phyloP scores from a whole-genome alignment of 768 basidiomycete genomes.

The Termitomyces sp. region DNA sequence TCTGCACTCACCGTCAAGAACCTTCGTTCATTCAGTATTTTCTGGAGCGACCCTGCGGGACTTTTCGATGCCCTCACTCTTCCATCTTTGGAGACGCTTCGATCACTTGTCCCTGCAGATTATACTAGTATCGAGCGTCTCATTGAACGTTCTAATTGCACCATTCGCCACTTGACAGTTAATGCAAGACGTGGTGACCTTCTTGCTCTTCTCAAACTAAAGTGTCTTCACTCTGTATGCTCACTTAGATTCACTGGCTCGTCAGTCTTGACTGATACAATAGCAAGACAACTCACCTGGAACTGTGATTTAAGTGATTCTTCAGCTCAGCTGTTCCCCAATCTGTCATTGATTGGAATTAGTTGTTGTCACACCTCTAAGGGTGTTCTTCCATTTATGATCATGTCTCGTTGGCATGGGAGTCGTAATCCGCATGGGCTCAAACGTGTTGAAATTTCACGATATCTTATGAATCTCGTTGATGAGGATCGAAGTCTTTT shows the following conservation, averaged over 20 bases:
- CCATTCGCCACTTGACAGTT: neutral
- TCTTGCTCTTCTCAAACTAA: neutral
- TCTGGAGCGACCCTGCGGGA: neutral
- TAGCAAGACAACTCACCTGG: neutral
- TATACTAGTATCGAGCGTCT: neutral
- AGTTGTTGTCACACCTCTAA: neutral
- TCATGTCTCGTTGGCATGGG: neutral
- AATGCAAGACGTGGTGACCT: neutral
- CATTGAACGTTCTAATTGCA: neutral
- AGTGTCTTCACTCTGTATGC: neutral
- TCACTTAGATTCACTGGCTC: neutral
- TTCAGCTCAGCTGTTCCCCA: neutral
- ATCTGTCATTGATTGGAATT: neutral
- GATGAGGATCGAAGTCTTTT: neutral
- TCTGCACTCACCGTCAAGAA: neutral
- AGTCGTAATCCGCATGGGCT: neutral
- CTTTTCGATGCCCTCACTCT: neutral
- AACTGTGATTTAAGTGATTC: neutral
- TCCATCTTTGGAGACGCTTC: neutral
- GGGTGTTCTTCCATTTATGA: neutral
- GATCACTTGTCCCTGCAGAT: neutral
- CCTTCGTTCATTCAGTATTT: neutral
- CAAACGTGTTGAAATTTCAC: neutral
- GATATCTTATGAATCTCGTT: no score
- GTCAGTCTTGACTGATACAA: neutral